Evolutionary conservation across 306 rosid species (phyloP).

Genomic region (Medicago ruthenica): DNA sequence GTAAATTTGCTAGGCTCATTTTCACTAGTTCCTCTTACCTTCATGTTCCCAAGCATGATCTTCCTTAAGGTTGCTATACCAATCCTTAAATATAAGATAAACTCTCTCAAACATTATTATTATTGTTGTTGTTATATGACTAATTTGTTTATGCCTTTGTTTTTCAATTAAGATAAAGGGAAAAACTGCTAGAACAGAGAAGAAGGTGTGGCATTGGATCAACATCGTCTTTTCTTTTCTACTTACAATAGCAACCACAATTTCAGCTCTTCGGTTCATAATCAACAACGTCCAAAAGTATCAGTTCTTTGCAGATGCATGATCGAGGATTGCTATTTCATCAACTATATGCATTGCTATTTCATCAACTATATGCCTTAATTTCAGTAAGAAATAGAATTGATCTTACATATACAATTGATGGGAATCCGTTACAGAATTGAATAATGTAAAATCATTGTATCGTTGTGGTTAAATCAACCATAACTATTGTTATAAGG

Average conservation of each 20-base stretch:
- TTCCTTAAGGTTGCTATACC: slow-evolving; percentile 57
- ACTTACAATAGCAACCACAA: slow-evolving; percentile 53
- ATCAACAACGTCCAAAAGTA: slow-evolving; percentile 48
- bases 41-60: slow-evolving; percentile 66
- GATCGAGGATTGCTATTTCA: slow-evolving; percentile 5
- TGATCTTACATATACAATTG: not conserved
- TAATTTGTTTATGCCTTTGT: not conserved
- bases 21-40: slow-evolving; percentile 62
- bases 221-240: slow-evolving; percentile 50
- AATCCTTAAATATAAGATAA: not conserved
- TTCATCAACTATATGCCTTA: not conserved
- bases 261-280: slow-evolving; percentile 58
- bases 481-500: not conserved
- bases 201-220: slow-evolving; percentile 65
- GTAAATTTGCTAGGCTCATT: slow-evolving; percentile 64
- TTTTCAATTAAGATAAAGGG: slow-evolving; percentile 58
- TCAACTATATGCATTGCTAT: too few relatives aligned
- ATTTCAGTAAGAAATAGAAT: not conserved
- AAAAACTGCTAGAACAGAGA: slow-evolving; percentile 50
- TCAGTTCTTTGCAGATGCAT: slow-evolving; percentile 59
- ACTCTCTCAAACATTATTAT: not conserved
- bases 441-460: not conserved
- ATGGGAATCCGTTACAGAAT: not conserved
- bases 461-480: not conserved
- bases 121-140: not conserved